Evolutionary conservation across 225 moss, liverwort and hornwort species (phyloP).

Genomic region (Marchantia polymorpha): DNA sequence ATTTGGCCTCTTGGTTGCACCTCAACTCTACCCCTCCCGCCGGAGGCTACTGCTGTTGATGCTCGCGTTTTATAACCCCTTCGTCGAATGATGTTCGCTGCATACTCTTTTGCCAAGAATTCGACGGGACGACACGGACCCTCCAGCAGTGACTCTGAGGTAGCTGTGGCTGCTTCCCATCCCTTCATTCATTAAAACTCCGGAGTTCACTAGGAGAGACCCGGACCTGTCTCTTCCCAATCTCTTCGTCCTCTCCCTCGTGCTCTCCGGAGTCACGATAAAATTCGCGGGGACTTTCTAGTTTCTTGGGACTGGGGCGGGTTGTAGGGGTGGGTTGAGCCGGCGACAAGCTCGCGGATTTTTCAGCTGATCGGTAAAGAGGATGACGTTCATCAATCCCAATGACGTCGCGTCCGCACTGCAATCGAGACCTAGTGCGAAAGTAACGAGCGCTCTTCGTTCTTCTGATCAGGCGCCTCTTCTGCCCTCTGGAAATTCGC

Average conservation of each 20-base stretch:
- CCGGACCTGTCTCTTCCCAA: background rate
- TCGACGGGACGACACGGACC: background rate
- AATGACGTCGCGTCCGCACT: conserved; percentile 12
- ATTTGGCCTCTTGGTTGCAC: background rate
- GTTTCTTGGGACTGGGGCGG: background rate
- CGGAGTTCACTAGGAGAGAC: background rate
- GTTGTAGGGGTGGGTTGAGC: background rate
- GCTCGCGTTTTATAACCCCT: background rate
- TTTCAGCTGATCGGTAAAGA: background rate
- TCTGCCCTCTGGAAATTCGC: conserved; percentile 18
- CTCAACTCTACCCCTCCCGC: background rate
- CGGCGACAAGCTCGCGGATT: background rate
- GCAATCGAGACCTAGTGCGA: conserved; percentile 15
- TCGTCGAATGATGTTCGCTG: background rate
- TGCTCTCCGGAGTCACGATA: background rate
- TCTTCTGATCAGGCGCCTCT: background rate
- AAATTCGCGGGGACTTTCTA: background rate
- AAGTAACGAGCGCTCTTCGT: background rate
- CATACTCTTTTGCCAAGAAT: background rate
- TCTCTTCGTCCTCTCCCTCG: background rate
- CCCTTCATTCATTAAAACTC: background rate
- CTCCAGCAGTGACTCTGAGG: background rate
- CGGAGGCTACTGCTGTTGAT: background rate
- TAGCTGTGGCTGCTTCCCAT: background rate
- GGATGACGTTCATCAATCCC: conserved; percentile 10